phyloP scores from a whole-genome alignment of 2,329 filamentous ascomycete genomes.

The Ophiostoma angusticollis region DNA sequence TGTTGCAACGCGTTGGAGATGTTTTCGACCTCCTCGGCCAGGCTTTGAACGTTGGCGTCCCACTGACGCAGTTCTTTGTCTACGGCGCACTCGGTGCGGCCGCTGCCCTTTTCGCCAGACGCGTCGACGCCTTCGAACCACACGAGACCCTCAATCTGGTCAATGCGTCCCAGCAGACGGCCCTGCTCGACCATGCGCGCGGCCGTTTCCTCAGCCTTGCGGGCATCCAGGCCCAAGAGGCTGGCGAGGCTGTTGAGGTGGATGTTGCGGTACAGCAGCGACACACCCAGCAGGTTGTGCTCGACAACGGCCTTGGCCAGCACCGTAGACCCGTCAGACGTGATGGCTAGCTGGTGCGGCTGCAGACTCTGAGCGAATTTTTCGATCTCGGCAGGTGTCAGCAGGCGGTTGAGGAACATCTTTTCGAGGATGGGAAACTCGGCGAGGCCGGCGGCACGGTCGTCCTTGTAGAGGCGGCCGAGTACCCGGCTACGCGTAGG shows the following conservation, averaged over 20 bases:
- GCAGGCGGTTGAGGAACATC: conserved; percentile 84
- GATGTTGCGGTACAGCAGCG: conserved; percentile 67
- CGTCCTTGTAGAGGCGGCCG: conserved; percentile 84
- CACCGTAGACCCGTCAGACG: conserved; percentile 82
- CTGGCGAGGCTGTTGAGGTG: conserved; percentile 60
- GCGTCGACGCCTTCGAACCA: conserved; percentile 70
- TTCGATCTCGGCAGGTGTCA: conserved; percentile 69
- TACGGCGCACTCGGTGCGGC: conserved; percentile 48
- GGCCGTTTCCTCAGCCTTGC: conserved; percentile 80
- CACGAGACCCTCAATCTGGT: conserved; percentile 82
- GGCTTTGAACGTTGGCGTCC: conserved; percentile 75
- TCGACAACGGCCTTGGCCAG: conserved; percentile 88
- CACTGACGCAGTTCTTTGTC: conserved; percentile 68
- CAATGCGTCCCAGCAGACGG: conserved; percentile 74
- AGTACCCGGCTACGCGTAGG: conserved; percentile 70
- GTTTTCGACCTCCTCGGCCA: conserved; percentile 72
- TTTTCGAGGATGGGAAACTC: conserved; percentile 90
- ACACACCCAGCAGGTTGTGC: conserved; percentile 84
- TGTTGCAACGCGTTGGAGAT: conserved; percentile 70
- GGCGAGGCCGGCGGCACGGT: conserved; percentile 59
- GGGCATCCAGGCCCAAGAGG: conserved; percentile 64
- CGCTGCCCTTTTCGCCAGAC: conserved; percentile 54
- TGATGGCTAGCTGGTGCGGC: conserved; percentile 82
- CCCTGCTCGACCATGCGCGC: conserved; percentile 95
- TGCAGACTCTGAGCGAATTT: conserved; percentile 70